These are phyloP conservation scores for Diplosphaera chodatii DNA, from an alignment of 139 green algal genomes.

Conservation along the genomic window DNA sequence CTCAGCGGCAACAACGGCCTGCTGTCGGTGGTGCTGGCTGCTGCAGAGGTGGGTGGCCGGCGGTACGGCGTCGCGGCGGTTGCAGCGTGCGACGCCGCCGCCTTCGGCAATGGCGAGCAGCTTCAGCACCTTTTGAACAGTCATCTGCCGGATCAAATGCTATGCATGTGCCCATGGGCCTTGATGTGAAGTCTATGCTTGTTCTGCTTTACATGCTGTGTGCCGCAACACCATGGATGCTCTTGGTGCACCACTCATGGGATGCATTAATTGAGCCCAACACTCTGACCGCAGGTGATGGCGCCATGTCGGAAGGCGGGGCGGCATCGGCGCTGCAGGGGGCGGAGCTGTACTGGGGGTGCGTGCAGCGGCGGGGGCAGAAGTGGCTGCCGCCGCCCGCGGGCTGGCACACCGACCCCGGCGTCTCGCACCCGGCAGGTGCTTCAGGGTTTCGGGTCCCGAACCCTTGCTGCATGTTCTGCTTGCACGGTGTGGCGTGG, in stretches of 20 bases:
- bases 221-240: too few relatives aligned
- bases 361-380: constrained; percentile 1
- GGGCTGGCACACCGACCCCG: constrained; percentile 34
- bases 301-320: background rate
- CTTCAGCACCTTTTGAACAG: too few relatives aligned
- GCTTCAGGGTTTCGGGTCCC: background rate
- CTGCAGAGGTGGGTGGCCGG: background rate
- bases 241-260: too few relatives aligned
- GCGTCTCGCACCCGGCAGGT: constrained; percentile 25
- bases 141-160: too few relatives aligned
- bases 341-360: constrained; percentile 31
- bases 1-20: background rate
- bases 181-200: too few relatives aligned
- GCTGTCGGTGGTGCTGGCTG: constrained; percentile 1
- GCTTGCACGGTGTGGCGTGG: background rate
- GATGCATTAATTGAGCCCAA: too few relatives aligned
- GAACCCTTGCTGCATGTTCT: background rate
- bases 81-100: background rate
- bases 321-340: constrained; percentile 1
- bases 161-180: too few relatives aligned
- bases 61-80: constrained; percentile 4
- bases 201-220: too few relatives aligned
- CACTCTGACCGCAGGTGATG: too few relatives aligned
- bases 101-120: background rate
- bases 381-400: constrained; percentile 25